Conservation (phyloP, 75 land plant genomes). For the Chamaecyparis obtusa region DNA sequence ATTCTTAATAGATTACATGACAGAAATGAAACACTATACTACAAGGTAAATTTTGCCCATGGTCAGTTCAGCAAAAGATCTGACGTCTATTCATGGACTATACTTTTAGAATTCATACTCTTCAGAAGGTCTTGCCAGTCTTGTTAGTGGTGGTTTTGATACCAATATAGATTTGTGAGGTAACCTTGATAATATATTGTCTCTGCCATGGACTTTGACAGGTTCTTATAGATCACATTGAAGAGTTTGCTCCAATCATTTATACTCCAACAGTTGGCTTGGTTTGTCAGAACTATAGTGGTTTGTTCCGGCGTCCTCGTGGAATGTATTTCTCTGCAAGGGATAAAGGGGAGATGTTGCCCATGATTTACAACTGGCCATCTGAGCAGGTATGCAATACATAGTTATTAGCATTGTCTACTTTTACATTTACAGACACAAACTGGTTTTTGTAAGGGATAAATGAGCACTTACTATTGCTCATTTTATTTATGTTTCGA, state of each 20-base stretch:
- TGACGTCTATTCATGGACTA: background rate
- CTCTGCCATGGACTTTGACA: conserved; percentile 18
- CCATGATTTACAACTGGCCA: conserved; percentile 96
- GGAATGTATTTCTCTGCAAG: conserved; percentile 96
- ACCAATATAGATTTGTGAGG: background rate
- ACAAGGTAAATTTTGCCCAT: conserved; percentile 46
- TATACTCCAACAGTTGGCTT: conserved; percentile 96
- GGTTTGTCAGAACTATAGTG: conserved; percentile 90
- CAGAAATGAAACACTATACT: conserved; percentile 92
- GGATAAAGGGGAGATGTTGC: conserved; percentile 94
- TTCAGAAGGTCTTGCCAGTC: background rate
- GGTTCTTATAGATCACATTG: conserved; percentile 91
- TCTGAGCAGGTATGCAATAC: conserved; percentile 49
- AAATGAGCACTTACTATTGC: background rate
- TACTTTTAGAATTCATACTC: background rate
- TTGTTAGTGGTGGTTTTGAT: background rate
- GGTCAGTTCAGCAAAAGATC: background rate
- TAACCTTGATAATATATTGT: background rate
- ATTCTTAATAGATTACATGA: conserved; percentile 92
- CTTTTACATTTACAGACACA: background rate
- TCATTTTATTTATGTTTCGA: background rate
- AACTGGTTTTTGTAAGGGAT: background rate
- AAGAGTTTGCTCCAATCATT: conserved; percentile 84
- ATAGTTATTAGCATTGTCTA: background rate
- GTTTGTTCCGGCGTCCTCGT: conserved; percentile 89